Percentiles rank a stretch among this genome's conserved stretches.
Conservation (phyloP, 2,329 filamentous ascomycete species). For the Metarhizium robertsii region DNA sequence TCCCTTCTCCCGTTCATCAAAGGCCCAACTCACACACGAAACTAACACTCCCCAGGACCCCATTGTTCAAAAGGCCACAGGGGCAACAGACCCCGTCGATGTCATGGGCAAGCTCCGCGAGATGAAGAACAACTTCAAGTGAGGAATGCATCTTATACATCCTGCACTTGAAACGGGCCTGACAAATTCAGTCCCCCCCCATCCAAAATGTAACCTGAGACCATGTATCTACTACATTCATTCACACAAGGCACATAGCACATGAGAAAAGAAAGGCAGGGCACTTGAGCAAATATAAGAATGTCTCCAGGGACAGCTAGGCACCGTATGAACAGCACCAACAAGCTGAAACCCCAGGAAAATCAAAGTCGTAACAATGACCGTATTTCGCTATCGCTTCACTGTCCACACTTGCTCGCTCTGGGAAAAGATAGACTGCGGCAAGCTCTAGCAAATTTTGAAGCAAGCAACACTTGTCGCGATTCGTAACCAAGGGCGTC, state of each 20-base stretch:
- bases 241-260: not conserved
- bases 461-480: conserved; percentile 30
- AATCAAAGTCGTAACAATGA: conserved; percentile 3
- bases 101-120: conserved; percentile 82
- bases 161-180: not conserved
- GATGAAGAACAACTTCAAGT: conserved; percentile 76
- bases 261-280: conserved; percentile 10
- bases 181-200: conserved; percentile 16
- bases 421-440: conserved; percentile 37
- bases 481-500: not conserved
- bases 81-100: conserved; percentile 67
- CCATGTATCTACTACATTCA: conserved; percentile 7
- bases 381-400: conserved; percentile 50
- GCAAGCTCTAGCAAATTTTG: conserved; percentile 59
- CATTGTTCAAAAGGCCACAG: conserved; percentile 72
- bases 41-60: conserved; percentile 50
- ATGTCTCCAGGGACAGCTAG: conserved; percentile 11
- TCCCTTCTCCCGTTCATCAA: not conserved
- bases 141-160: conserved; percentile 22
- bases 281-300: conserved; percentile 3
- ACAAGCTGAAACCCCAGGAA: conserved; percentile 20
- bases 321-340: conserved; percentile 14
- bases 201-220: conserved; percentile 14
- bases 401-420: conserved; percentile 60
- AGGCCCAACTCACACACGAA: not conserved